Conservation (phyloP, 345 rosid species). For the Rhizophora apiculata region DNA sequence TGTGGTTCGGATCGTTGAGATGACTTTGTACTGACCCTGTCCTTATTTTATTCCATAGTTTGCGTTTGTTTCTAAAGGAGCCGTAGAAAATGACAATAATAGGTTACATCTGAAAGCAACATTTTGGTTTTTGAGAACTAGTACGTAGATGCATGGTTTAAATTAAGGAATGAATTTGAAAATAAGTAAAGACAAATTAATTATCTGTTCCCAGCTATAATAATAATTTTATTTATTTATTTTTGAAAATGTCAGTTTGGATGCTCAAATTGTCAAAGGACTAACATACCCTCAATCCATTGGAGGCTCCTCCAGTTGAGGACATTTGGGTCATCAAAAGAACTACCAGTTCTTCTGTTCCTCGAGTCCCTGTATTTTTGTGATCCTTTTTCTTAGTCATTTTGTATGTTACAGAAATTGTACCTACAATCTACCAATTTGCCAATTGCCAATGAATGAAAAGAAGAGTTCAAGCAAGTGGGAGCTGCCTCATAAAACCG, state of each 20-base stretch:
- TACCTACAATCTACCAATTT: no score
- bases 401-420: not conserved
- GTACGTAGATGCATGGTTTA: no score
- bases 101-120: constrained; percentile 10
- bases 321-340: constrained; percentile 16
- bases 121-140: not conserved
- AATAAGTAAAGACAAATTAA: not conserved
- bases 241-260: constrained; percentile 11
- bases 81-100: constrained; percentile 30
- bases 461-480: no score
- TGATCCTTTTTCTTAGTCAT: not conserved
- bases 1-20: constrained; percentile 59
- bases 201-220: constrained; percentile 2
- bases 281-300: constrained; percentile 11
- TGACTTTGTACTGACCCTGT: constrained; percentile 56
- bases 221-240: no score
- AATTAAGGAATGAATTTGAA: not conserved
- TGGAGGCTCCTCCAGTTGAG: not conserved
- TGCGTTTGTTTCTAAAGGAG: constrained; percentile 44
- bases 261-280: not conserved
- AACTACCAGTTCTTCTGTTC: constrained; percentile 6
- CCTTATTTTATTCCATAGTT: constrained; percentile 52
- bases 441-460: no score
- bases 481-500: no score
- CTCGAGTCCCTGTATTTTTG: constrained; percentile 19